A percentile compares a stretch with the other conserved stretches of the same genome.
phyloP scores from a whole-genome alignment of 176 grass and related monocot genomes.

The Juncus inflexus region DNA sequence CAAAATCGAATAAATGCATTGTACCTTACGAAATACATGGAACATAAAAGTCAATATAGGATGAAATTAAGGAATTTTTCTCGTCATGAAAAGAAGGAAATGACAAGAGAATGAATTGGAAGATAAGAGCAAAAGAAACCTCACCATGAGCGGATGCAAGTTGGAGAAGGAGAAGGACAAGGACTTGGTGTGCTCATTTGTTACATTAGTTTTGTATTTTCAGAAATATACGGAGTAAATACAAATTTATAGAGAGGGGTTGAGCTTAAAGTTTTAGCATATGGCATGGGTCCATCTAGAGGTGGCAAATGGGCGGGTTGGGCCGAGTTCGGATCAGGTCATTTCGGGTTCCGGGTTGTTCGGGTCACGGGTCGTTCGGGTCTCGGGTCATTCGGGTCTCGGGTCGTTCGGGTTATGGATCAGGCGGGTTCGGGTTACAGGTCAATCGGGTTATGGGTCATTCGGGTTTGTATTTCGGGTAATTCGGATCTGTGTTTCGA shows the following conservation, averaged over 20 bases:
- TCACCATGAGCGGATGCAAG: conserved; percentile 22
- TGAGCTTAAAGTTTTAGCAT: neutral
- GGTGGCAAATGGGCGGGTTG: neutral
- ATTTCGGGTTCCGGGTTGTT: no score
- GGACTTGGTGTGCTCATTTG: conserved; percentile 20
- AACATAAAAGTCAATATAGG: neutral
- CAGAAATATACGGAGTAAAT: conserved; percentile 13
- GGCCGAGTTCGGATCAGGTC: neutral
- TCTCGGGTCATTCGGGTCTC: no score
- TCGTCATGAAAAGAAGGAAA: neutral
- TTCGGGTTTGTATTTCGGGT: no score
- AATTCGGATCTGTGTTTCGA: no score
- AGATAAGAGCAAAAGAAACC: neutral
- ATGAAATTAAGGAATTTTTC: neutral
- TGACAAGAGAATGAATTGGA: neutral
- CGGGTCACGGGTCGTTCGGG: no score
- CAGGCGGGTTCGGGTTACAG: no score
- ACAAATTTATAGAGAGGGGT: neutral
- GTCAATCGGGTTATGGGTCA: no score
- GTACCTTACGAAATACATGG: neutral
- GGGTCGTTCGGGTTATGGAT: no score
- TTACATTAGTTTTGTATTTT: neutral
- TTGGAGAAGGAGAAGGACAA: conserved; percentile 23
- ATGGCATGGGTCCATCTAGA: neutral
- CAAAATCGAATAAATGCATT: neutral